A percentile compares a stretch with the other conserved stretches of the same genome.
Evolutionary conservation across 257 asterid genomes (phyloP).

Genomic region (Solanum neorickii): DNA sequence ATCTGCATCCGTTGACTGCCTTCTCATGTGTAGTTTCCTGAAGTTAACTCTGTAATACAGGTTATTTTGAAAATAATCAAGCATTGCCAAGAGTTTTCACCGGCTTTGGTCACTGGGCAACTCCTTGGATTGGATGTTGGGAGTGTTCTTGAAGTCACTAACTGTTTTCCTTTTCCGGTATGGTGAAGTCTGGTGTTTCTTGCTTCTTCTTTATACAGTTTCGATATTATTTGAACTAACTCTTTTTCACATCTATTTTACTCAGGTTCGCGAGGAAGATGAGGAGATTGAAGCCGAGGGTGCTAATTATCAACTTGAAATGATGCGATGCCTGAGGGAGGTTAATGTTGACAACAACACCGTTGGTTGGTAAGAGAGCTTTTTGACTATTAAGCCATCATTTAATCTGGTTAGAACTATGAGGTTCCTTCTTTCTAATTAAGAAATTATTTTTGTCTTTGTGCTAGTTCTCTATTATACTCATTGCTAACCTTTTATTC

Average conservation of each 20-base stretch:
- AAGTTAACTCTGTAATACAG: slow-evolving; percentile 17
- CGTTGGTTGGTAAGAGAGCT: slow-evolving; percentile 69
- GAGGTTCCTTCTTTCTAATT: background rate
- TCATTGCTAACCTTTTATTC: background rate
- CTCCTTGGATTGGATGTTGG: slow-evolving; percentile 98
- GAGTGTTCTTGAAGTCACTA: slow-evolving; percentile 91
- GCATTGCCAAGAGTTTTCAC: slow-evolving; percentile 95
- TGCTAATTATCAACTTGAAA: slow-evolving; percentile 94
- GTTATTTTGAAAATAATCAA: slow-evolving; percentile 87
- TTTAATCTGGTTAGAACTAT: background rate
- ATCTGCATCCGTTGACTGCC: background rate
- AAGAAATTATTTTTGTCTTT: background rate
- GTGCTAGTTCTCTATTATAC: background rate
- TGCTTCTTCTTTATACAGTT: background rate
- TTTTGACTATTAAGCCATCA: background rate
- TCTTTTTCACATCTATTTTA: background rate
- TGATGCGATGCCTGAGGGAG: slow-evolving; percentile 98
- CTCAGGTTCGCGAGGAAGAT: slow-evolving; percentile 85
- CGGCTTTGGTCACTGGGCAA: slow-evolving; percentile 90
- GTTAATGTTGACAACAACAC: slow-evolving; percentile 98
- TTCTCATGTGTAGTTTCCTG: background rate
- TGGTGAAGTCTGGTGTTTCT: background rate
- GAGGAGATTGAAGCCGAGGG: slow-evolving; percentile 98
- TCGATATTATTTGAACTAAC: background rate
- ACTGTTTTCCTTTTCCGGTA: slow-evolving; percentile 96